A percentile compares a stretch with the other conserved stretches of the same genome.
These are phyloP conservation scores for Toxicodendron radicans DNA, from an alignment of 345 rosid genomes.

Conservation along the genomic window DNA sequence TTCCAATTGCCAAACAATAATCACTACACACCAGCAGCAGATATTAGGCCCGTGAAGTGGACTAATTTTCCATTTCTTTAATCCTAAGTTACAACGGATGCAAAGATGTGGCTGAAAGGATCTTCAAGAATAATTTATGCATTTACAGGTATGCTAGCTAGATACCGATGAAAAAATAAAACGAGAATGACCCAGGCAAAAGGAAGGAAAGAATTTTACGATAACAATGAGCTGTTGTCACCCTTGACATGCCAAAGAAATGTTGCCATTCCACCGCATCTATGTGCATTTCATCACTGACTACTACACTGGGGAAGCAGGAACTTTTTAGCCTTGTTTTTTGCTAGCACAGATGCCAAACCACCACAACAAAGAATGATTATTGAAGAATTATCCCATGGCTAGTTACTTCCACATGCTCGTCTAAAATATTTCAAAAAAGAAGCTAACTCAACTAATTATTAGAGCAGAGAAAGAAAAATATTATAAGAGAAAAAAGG, in stretches of 20 bases:
- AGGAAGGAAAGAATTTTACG: conserved; percentile 29
- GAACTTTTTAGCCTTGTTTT: conserved; percentile 5
- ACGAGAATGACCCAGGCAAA: conserved; percentile 9
- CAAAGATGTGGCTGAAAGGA: conserved; percentile 18
- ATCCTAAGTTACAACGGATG: conserved; percentile 1
- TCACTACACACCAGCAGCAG: neutral
- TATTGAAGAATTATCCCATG: neutral
- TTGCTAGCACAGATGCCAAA: conserved; percentile 13
- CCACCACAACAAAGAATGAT: conserved; percentile 12
- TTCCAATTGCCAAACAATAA: neutral
- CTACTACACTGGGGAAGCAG: conserved; percentile 5
- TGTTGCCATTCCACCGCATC: conserved; percentile 8
- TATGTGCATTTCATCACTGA: conserved; percentile 2
- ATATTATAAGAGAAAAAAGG: neutral
- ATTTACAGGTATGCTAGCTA: conserved; percentile 34
- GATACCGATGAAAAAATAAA: conserved; percentile 16
- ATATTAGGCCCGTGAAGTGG: neutral
- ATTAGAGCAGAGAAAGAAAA: neutral
- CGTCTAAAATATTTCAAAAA: neutral
- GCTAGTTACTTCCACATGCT: conserved; percentile 6
- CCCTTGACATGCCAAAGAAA: conserved; percentile 20
- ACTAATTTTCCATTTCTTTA: neutral
- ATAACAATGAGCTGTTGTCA: conserved; percentile 29
- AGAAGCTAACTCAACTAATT: neutral
- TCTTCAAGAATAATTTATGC: conserved; percentile 29